Evolutionary conservation across 208 protist genomes (phyloP).

Genomic region (Crithidia brevicula): DNA sequence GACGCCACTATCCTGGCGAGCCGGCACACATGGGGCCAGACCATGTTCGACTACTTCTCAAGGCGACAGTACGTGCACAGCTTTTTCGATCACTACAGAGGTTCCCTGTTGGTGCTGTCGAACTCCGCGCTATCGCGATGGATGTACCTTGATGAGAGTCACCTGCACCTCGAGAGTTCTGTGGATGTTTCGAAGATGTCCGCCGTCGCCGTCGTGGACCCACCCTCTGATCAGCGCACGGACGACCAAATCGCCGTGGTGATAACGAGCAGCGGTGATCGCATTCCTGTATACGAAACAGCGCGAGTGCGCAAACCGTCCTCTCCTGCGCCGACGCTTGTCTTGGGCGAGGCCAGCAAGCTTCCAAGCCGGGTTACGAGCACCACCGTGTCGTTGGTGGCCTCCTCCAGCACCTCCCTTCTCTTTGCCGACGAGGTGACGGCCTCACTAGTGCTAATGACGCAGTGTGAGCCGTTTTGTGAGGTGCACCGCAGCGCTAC

Average conservation of each 20-base stretch:
- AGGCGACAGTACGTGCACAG: constrained; percentile 43
- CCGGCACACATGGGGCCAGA: constrained; percentile 10
- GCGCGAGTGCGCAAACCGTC: neutral
- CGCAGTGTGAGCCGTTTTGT: constrained; percentile 38
- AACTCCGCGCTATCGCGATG: constrained; percentile 34
- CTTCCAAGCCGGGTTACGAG: constrained; percentile 20
- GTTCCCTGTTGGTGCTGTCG: constrained; percentile 46
- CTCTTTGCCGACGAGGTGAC: constrained; percentile 57
- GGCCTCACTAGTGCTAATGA: constrained; percentile 46
- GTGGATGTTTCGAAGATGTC: constrained; percentile 3
- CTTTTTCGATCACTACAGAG: constrained; percentile 39
- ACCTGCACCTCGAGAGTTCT: constrained; percentile 23
- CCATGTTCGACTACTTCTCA: constrained; percentile 25
- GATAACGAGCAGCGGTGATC: constrained; percentile 43
- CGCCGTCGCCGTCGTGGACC: constrained; percentile 33
- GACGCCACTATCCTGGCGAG: constrained; percentile 22
- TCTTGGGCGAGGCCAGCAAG: constrained; percentile 4
- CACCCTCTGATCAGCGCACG: constrained; percentile 7
- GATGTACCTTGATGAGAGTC: constrained; percentile 23
- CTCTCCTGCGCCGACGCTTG: neutral
- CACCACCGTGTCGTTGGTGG: constrained; percentile 24
- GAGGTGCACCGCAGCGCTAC: constrained; percentile 26
- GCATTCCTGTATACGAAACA: constrained; percentile 36
- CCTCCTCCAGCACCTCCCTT: constrained; percentile 21
- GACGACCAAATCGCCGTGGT: constrained; percentile 35